Base-by-base conservation (phyloP, 345 rosid genomes). In the Reutealis trisperma region DNA sequence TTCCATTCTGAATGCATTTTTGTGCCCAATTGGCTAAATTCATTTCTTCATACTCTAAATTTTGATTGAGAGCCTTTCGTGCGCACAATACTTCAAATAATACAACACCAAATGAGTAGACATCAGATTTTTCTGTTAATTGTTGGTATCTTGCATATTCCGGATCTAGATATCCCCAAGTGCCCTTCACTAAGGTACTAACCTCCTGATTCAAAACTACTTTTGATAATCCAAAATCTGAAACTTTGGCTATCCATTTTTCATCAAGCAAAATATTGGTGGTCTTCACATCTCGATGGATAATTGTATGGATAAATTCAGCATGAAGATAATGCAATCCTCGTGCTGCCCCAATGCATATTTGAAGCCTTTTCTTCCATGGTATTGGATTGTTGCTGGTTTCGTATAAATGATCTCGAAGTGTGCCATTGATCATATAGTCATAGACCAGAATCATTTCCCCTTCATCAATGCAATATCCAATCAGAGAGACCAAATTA, bases 261-360 rank as follows among this genome's bases (percentile, higher is more conserved):
- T 84, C 87, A 58, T 86, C 90, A 8, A 88, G 73, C 76, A 88
- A 58, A 19, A 87, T 87, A 71, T 89, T 89, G 6, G 90, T 85
- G 0, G 89, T 72, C 76, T 89, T 89, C 76, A 87, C 85, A 66
- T 87, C 90, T 3, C 89, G 80, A 21, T 89, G 92, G 59, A 85
- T 85, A 71, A 87, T 80, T 27, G 75, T 55, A 49, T 89, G 59
- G 49, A 70, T 81, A 0, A 81, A 78, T 1, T 83, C 88, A 0
- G 67, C 9, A 45, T 78, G 77, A 57, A 78, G 76, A 64, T 78
- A 77, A 10, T 81, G 80, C 74, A 88, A n/a, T 19, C 89, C 90
- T 0, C 59, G 78, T 0, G 89, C 89, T 19, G 86, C 86, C 0
- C 85, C 87, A 1, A 79, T 71, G 27, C 90, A 86, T 55, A 88